Evolutionary conservation across 768 basidiomycete genomes (phyloP).

Genomic region (Ramaria sp.): DNA sequence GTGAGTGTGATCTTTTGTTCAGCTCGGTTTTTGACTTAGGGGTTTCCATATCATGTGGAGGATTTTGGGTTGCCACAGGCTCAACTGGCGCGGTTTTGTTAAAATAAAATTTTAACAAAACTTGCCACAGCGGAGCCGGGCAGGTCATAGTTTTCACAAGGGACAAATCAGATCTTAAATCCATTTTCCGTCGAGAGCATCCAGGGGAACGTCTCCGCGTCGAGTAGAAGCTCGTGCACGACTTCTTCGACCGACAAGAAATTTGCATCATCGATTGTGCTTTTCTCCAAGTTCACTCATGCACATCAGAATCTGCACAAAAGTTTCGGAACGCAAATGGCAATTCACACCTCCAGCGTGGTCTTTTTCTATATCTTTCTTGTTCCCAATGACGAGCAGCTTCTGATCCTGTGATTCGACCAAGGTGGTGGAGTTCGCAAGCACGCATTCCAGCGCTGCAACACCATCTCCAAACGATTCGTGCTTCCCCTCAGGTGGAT

Average conservation of each 20-base stretch:
- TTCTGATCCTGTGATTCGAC: constrained; percentile 46
- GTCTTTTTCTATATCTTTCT: constrained; percentile 36
- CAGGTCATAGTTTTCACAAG: too few species aligned
- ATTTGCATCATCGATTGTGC: constrained; percentile 28
- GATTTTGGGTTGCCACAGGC: too few species aligned
- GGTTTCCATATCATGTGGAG: too few species aligned
- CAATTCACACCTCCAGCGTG: constrained; percentile 35
- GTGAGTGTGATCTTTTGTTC: too few species aligned
- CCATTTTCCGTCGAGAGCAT: constrained; percentile 44
- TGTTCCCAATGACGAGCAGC: constrained; percentile 41
- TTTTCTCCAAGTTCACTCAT: constrained; percentile 25
- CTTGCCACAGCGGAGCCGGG: too few species aligned
- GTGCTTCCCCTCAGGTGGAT: too few species aligned
- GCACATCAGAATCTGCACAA: background rate
- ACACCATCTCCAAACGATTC: constrained; percentile 37
- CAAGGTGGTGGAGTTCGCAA: constrained; percentile 38
- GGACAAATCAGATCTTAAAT: too few species aligned
- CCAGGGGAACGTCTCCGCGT: constrained; percentile 30
- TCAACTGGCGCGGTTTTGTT: too few species aligned
- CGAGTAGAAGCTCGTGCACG: constrained; percentile 35
- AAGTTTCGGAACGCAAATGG: background rate
- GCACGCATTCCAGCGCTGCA: constrained; percentile 35
- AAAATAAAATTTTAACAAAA: too few species aligned
- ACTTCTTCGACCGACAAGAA: constrained; percentile 29
- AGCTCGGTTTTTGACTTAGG: too few species aligned